Percentiles rank a stretch among this genome's conserved stretches.
Conservation (phyloP, 2,329 filamentous ascomycete species). For the Gliomastix tumulicola region DNA sequence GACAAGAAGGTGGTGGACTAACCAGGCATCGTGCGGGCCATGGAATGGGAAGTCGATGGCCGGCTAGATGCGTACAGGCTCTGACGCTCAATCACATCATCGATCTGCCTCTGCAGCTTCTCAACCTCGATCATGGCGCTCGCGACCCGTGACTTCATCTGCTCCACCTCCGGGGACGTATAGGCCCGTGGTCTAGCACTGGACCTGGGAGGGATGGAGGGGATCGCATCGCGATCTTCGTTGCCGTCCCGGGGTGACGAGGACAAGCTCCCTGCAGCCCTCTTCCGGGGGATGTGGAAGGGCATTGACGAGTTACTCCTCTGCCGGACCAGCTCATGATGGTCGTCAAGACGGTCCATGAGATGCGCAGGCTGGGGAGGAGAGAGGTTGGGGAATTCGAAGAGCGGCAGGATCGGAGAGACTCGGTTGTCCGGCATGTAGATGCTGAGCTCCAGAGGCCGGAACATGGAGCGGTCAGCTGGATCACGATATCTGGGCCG, state of each 20-base stretch:
- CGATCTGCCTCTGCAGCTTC: constrained; percentile 49
- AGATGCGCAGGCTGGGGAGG: constrained; percentile 28
- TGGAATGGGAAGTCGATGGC: constrained; percentile 42
- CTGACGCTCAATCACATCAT: constrained; percentile 52
- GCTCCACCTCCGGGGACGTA: constrained; percentile 39
- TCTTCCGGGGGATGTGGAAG: constrained; percentile 47
- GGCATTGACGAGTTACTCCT: constrained; percentile 45
- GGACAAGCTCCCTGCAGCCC: constrained; percentile 10
- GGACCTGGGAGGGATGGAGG: constrained; percentile 9
- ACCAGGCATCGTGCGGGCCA: constrained; percentile 21
- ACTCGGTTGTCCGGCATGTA: constrained; percentile 31
- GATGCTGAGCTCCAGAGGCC: constrained; percentile 51
- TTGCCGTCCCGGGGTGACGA: background rate
- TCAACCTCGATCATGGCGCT: constrained; percentile 53
- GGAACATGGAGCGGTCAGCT: constrained; percentile 32
- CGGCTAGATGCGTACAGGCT: constrained; percentile 48
- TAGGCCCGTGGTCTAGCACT: constrained; percentile 29
- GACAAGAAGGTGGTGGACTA: constrained; percentile 8
- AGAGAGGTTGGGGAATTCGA: constrained; percentile 31
- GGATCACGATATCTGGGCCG: constrained; percentile 8
- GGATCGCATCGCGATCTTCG: constrained; percentile 1
- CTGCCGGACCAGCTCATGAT: constrained; percentile 23
- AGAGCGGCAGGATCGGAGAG: constrained; percentile 49
- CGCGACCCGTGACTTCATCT: constrained; percentile 48
- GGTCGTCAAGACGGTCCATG: constrained; percentile 22